phyloP scores from a whole-genome alignment of 2,329 filamentous ascomycete species.

The Calonectria henricotiae region DNA sequence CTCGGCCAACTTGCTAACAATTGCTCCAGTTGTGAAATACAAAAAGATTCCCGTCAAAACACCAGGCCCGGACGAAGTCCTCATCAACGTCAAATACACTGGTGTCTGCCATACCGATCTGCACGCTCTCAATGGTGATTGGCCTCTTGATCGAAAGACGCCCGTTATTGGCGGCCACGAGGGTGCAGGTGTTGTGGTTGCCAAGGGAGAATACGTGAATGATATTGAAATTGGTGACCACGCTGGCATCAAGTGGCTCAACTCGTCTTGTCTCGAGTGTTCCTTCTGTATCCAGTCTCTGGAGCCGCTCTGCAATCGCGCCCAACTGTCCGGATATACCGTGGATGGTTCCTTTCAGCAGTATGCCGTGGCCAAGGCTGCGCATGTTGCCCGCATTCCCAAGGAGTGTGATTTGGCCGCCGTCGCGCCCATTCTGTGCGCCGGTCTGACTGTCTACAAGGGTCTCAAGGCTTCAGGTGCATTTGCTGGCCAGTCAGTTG shows the following conservation, averaged over 20 bases:
- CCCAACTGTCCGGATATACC: slow-evolving; percentile 35
- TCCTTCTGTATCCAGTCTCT: slow-evolving; percentile 29
- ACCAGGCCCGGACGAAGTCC: slow-evolving; percentile 34
- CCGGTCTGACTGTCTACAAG: slow-evolving; percentile 36
- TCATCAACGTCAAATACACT: slow-evolving; percentile 35
- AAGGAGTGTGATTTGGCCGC: slow-evolving; percentile 28
- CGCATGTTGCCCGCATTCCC: slow-evolving; percentile 35
- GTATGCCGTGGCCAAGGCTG: slow-evolving; percentile 37
- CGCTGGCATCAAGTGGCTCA: slow-evolving; percentile 37
- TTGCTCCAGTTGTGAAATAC: slow-evolving; percentile 9
- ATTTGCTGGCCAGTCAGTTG: slow-evolving; percentile 22
- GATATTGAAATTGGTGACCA: slow-evolving; percentile 33
- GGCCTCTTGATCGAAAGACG: slow-evolving; percentile 31
- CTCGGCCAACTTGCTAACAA: neutral
- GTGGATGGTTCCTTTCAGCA: slow-evolving; percentile 37
- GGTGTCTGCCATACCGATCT: slow-evolving; percentile 37
- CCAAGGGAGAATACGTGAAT: slow-evolving; percentile 25
- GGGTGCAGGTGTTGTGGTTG: slow-evolving; percentile 33
- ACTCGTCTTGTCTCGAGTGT: slow-evolving; percentile 29
- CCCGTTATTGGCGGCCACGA: slow-evolving; percentile 35
- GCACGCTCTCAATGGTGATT: slow-evolving; percentile 36
- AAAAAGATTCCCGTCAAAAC: slow-evolving; percentile 27
- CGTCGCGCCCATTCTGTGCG: slow-evolving; percentile 35
- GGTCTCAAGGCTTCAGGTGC: slow-evolving; percentile 27
- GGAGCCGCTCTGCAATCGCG: slow-evolving; percentile 30